These are phyloP conservation scores for Euphorbia peplus DNA, from an alignment of 345 rosid species.

Conservation along the genomic window DNA sequence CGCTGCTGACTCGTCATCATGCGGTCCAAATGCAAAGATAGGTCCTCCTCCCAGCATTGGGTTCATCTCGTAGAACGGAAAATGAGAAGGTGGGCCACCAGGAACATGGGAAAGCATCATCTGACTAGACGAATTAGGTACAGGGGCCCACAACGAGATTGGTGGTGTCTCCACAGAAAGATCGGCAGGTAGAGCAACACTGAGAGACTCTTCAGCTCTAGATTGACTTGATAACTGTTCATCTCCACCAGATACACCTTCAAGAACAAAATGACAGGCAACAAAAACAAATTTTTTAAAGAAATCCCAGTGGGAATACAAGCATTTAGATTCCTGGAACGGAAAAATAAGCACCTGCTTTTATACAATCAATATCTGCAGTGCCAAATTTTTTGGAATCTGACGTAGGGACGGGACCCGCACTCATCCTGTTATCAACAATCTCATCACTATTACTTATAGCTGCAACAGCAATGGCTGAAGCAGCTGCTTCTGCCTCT, in stretches of 20 bases:
- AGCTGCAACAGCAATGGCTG: constrained; percentile 90
- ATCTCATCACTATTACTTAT: constrained; percentile 81
- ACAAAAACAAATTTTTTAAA: constrained; percentile 9
- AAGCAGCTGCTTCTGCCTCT: constrained; percentile 89
- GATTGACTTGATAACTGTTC: constrained; percentile 53
- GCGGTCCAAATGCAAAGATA: constrained; percentile 86
- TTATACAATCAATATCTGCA: constrained; percentile 44
- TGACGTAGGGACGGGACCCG: constrained; percentile 43
- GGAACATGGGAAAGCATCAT: constrained; percentile 91
- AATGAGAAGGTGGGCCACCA: constrained; percentile 70
- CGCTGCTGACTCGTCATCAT: constrained; percentile 67
- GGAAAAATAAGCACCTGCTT: constrained; percentile 30
- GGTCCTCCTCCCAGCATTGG: constrained; percentile 86
- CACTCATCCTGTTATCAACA: constrained; percentile 46
- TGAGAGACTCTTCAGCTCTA: constrained; percentile 77
- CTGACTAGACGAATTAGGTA: constrained; percentile 58
- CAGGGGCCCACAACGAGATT: constrained; percentile 76
- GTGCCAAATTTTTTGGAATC: constrained; percentile 61
- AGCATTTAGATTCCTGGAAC: constrained; percentile 3
- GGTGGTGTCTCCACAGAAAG: constrained; percentile 90
- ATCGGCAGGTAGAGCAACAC: constrained; percentile 92
- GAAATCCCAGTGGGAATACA: constrained; percentile 4
- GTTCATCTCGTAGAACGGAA: constrained; percentile 89
- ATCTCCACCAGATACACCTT: constrained; percentile 50
- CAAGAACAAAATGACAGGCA: constrained; percentile 19